Evolutionary conservation across 768 basidiomycete genomes (phyloP).

Genomic region (Scleroderma bovista): DNA sequence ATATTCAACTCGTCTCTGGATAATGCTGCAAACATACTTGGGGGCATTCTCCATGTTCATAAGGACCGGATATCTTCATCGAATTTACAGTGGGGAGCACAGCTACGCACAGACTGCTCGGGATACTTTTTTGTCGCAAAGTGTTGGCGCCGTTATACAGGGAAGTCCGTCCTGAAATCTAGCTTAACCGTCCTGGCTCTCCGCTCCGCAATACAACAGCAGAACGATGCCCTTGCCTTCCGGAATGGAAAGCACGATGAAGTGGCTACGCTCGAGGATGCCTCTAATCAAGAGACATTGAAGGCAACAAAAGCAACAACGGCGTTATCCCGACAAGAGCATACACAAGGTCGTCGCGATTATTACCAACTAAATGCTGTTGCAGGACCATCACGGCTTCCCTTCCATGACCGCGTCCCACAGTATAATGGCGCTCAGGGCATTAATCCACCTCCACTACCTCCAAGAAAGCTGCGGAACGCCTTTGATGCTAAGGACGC

Average conservation of each 20-base stretch:
- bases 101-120: conserved; percentile 55
- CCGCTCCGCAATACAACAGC: conserved; percentile 33
- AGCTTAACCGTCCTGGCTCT: conserved; percentile 44
- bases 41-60: conserved; percentile 46
- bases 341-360: neutral
- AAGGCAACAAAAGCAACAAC: neutral
- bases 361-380: conserved; percentile 7
- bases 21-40: conserved; percentile 38
- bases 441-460: too few relatives aligned
- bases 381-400: conserved; percentile 19
- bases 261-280: conserved; percentile 8
- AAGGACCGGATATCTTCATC: conserved; percentile 35
- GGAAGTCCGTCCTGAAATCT: conserved; percentile 40
- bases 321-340: neutral
- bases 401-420: neutral
- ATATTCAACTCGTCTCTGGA: conserved; percentile 45
- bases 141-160: conserved; percentile 14
- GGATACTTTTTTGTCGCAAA: conserved; percentile 49
- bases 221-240: conserved; percentile 19
- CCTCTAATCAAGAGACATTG: conserved; percentile 10
- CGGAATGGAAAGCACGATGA: conserved; percentile 28
- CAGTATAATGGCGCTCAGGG: conserved; percentile 1
- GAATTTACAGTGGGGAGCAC: conserved; percentile 57
- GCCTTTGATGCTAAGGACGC: conserved; percentile 39
- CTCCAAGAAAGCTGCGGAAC: too few relatives aligned